Percentiles rank a stretch among this genome's conserved stretches.
phyloP scores from a whole-genome alignment of 768 basidiomycete species.

The Podaxis sp. region DNA sequence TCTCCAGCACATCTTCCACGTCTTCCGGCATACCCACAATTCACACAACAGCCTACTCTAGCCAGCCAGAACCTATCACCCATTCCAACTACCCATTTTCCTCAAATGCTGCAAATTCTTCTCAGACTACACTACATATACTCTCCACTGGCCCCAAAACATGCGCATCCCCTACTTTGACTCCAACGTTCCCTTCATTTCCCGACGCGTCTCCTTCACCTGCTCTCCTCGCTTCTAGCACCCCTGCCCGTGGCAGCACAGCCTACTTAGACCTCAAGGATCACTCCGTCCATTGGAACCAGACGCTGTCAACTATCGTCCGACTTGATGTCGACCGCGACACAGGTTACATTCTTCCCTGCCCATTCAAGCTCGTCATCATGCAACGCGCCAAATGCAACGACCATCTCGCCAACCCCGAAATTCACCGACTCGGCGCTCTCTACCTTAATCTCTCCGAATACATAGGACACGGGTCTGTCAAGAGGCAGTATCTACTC shows the following conservation, averaged over 20 bases:
- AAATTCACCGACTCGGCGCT: constrained; percentile 61
- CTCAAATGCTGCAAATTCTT: constrained; percentile 15
- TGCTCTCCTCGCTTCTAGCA: constrained; percentile 17
- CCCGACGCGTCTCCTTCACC: not conserved
- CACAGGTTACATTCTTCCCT: constrained; percentile 50
- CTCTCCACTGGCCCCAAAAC: constrained; percentile 17
- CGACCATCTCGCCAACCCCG: constrained; percentile 51
- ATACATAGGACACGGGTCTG: constrained; percentile 59
- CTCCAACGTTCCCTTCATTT: not conserved
- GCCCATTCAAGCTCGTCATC: constrained; percentile 65
- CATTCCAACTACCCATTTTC: constrained; percentile 16
- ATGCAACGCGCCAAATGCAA: constrained; percentile 59
- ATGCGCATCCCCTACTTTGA: not conserved
- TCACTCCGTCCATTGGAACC: constrained; percentile 65
- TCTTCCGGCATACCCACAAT: constrained; percentile 4
- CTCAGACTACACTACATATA: constrained; percentile 12
- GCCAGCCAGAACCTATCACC: constrained; percentile 14
- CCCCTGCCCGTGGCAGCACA: constrained; percentile 60
- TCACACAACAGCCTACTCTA: not conserved
- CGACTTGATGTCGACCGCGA: constrained; percentile 60
- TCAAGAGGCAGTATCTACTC: constrained; percentile 67
- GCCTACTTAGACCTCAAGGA: constrained; percentile 58
- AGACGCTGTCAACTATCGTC: constrained; percentile 54
- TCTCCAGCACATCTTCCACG: constrained; percentile 17
- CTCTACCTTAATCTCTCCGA: constrained; percentile 74